A percentile compares a stretch with the other conserved stretches of the same genome.
phyloP scores from a whole-genome alignment of 2,329 filamentous ascomycete genomes.

The Colletotrichum sp. region DNA sequence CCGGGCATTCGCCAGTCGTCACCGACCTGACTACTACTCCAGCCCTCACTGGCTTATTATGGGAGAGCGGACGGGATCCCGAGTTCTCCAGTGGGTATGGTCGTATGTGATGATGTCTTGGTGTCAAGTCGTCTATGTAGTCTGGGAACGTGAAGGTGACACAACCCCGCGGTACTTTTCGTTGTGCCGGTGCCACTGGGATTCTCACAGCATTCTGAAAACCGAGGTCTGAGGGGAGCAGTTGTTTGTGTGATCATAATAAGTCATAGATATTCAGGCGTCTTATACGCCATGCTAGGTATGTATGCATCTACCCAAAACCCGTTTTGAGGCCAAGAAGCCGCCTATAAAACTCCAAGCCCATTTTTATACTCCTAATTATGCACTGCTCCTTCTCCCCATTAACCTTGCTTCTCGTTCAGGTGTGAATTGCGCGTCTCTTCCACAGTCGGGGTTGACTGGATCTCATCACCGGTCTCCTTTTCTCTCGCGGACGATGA shows the following conservation, averaged over 20 bases:
- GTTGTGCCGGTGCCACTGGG: background rate
- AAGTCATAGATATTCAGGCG: slow-evolving; percentile 1
- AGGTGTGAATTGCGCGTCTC: background rate
- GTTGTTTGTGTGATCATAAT: background rate
- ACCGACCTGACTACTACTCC: background rate
- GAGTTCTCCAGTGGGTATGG: background rate
- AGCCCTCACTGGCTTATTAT: background rate
- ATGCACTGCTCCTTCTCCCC: background rate
- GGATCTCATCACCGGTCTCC: slow-evolving; percentile 2
- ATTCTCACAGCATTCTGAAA: background rate
- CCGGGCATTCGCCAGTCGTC: background rate
- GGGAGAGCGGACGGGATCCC: background rate
- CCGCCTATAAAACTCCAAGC: slow-evolving; percentile 1
- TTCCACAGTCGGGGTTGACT: background rate
- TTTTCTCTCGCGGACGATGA: slow-evolving; percentile 15
- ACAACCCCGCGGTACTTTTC: background rate
- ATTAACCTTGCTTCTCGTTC: slow-evolving; percentile 11
- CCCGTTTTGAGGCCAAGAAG: background rate
- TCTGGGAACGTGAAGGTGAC: background rate
- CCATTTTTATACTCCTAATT: slow-evolving; percentile 9
- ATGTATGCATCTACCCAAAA: background rate
- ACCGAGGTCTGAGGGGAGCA: background rate
- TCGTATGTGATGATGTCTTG: background rate
- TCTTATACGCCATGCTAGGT: background rate
- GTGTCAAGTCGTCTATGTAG: background rate